A percentile compares a stretch with the other conserved stretches of the same genome.
Conservation (phyloP, 1,284 basidiomycete species). For the Trichosporon sp. region DNA sequence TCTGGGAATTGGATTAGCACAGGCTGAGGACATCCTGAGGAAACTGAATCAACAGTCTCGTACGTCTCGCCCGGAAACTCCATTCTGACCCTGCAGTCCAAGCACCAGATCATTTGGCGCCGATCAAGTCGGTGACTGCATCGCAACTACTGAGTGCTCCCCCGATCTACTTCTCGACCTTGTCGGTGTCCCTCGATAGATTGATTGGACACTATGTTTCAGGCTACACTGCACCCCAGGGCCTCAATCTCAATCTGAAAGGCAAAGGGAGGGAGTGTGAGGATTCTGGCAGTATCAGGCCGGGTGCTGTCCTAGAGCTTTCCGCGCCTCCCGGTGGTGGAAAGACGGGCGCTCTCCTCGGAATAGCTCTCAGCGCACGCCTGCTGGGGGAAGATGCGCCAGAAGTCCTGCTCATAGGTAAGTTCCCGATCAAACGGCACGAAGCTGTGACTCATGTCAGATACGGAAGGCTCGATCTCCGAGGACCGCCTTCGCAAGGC, state of each 20-base stretch:
- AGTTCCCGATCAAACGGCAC: neutral
- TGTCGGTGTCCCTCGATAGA: conserved; percentile 30
- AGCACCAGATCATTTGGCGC: neutral
- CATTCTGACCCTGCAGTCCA: neutral
- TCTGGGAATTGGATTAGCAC: conserved; percentile 24
- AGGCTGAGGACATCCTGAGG: conserved; percentile 33
- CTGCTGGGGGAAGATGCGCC: conserved; percentile 13
- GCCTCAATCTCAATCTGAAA: conserved; percentile 14
- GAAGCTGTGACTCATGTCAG: conserved; percentile 24
- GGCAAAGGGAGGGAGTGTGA: conserved; percentile 16
- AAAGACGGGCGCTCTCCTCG: conserved; percentile 36
- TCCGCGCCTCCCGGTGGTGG: conserved; percentile 44
- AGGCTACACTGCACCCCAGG: neutral
- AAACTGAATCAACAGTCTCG: neutral
- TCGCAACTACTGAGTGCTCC: conserved; percentile 24
- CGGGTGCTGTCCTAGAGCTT: conserved; percentile 43
- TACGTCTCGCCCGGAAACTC: neutral
- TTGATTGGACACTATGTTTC: conserved; percentile 26
- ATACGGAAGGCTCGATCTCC: conserved; percentile 43
- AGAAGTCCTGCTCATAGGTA: conserved; percentile 45
- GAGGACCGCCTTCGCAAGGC: conserved; percentile 28
- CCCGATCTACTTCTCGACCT: conserved; percentile 30
- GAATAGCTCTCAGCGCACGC: conserved; percentile 34
- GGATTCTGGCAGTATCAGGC: conserved; percentile 22
- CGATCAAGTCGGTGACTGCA: conserved; percentile 21